phyloP scores from a whole-genome alignment of 805 yeast genomes.

The Candida bentonensis region DNA sequence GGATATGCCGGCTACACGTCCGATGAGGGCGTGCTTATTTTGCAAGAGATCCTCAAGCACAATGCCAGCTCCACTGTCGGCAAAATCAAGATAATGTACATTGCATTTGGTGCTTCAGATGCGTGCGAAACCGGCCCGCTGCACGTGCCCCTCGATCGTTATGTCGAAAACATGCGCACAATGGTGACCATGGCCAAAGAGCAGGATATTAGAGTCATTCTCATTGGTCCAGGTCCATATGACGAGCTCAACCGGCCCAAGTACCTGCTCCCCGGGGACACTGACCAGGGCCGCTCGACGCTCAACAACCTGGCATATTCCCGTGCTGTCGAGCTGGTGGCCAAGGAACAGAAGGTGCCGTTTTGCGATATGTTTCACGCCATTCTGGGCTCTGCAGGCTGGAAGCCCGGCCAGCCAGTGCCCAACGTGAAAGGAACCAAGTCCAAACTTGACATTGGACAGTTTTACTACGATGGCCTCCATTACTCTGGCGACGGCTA shows the following conservation, averaged over 20 bases:
- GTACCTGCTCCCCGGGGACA: background rate
- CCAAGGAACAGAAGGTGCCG: conserved; percentile 35
- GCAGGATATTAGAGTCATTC: conserved; percentile 35
- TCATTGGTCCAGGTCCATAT: conserved; percentile 51
- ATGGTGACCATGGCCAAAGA: conserved; percentile 29
- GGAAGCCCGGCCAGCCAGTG: background rate
- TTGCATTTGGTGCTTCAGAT: conserved; percentile 80
- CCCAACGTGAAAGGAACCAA: conserved; percentile 1
- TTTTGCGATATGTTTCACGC: conserved; percentile 39
- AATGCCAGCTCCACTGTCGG: background rate
- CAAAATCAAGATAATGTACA: conserved; percentile 5
- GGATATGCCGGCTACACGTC: conserved; percentile 73
- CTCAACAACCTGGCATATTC: conserved; percentile 35
- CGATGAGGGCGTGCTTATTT: conserved; percentile 24
- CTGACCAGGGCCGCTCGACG: conserved; percentile 26
- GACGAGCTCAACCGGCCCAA: conserved; percentile 20
- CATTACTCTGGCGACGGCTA: conserved; percentile 48
- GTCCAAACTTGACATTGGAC: conserved; percentile 3
- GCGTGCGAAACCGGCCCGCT: conserved; percentile 30
- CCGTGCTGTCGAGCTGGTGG: conserved; percentile 33
- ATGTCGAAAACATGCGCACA: conserved; percentile 30
- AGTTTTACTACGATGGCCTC: conserved; percentile 37
- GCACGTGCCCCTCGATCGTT: conserved; percentile 39
- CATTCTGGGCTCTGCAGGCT: conserved; percentile 19
- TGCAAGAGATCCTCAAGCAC: conserved; percentile 35